Percentiles rank a stretch among this genome's conserved stretches.
Conservation (phyloP, 441 rosid species). For the Bruguiera hainesii region DNA sequence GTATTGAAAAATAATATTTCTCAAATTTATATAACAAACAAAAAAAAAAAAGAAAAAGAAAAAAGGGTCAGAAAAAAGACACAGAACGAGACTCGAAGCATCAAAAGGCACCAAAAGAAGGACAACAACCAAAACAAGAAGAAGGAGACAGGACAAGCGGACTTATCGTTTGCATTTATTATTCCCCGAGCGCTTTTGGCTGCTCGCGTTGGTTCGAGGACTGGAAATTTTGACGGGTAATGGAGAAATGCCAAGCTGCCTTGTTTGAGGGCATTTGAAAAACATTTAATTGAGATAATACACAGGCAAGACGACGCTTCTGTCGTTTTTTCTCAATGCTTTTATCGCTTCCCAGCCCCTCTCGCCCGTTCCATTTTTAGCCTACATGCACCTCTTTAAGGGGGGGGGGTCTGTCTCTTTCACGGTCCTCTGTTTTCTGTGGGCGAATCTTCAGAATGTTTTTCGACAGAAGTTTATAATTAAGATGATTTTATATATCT, state of each 20-base stretch:
- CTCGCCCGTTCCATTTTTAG: constrained; percentile 26
- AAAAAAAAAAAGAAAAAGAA: too few relatives aligned
- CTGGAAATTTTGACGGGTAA: constrained; percentile 8
- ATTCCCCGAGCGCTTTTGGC: too few relatives aligned
- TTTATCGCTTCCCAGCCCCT: constrained; percentile 23
- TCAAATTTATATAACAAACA: too few relatives aligned
- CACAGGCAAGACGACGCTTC: constrained; percentile 14
- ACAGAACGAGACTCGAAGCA: too few relatives aligned
- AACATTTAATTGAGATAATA: not conserved
- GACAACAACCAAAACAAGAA: too few relatives aligned
- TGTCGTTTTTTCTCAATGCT: constrained; percentile 29
- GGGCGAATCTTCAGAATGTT: constrained; percentile 14
- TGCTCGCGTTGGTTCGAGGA: constrained; percentile 11
- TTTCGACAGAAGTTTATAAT: too few relatives aligned
- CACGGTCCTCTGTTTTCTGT: constrained; percentile 6
- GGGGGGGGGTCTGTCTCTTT: constrained; percentile 20
- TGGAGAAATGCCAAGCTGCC: not conserved
- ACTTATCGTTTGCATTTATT: too few relatives aligned
- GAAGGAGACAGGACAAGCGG: constrained; percentile 1
- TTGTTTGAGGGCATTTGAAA: constrained; percentile 18
- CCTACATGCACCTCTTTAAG: constrained; percentile 25
- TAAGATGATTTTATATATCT: too few relatives aligned
- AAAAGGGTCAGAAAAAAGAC: too few relatives aligned
- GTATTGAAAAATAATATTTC: too few relatives aligned
- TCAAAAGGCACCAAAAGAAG: too few relatives aligned